Base-by-base conservation (phyloP, 2,329 filamentous ascomycete genomes). In the Penicillium verrucosum region DNA sequence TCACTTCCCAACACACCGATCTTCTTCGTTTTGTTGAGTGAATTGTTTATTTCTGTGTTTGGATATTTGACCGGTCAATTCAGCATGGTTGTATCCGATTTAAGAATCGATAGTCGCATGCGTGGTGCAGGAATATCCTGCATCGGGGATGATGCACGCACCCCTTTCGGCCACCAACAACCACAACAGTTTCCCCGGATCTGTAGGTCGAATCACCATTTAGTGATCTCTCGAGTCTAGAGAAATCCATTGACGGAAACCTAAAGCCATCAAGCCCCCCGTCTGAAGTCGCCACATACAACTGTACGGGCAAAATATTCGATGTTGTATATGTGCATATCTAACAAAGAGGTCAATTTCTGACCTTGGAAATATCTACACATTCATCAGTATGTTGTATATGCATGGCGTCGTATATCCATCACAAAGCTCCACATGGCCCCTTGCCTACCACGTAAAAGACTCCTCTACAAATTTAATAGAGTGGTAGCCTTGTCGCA, bases 391-490 rank as follows among this genome's bases (percentile, higher is more conserved):
- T 38, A 21, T 21, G 21, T 21, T 21, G 21, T 21, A 32, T 34
- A 30, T 53, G 14, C 34, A 42, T 47, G 23, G 21, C 16, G 7
- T 40, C 10, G 21, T 21, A 36, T 32, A 52, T 27, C 18, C n/a
- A 41, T 47, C 58, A 60, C 18, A 53, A 41, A 27, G 21, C 29
- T 21, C 14, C 8, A 25, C 14, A 9, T 34, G n/a, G 30, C 36
- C 30, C 23, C 21, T 52, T 27, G 21, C 18, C 47, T 60, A 73
- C 70, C 70, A 73, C 29, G 57, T 73, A 59, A 80, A 81, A 12
- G 73, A 75, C 60, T 81, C 78, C 59, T 81, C 78, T 38, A 79
- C 73, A 61, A 80, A 80, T 48, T 75, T 72, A 10, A 80, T 65
- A 0, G 68, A 62, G 6, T 50, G 49, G 46, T 71, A 68, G 1